These are phyloP conservation scores for Cercospora citrullina DNA, from an alignment of 2,329 filamentous ascomycete genomes.

Conservation along the genomic window DNA sequence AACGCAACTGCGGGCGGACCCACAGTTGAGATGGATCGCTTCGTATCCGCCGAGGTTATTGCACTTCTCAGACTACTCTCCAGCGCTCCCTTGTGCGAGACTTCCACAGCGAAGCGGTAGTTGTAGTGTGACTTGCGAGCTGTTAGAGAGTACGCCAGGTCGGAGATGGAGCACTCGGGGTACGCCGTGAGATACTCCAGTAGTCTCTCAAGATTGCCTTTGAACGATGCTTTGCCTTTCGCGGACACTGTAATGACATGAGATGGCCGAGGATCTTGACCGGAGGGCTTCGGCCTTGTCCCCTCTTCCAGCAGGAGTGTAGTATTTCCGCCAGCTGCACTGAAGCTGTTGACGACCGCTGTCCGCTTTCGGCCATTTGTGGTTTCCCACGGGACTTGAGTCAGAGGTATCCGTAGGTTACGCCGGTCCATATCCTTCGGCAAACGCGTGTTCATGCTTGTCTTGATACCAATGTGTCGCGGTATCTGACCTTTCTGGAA, in stretches of 20 bases:
- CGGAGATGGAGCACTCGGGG: conserved; percentile 50
- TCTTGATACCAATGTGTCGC: conserved; percentile 68
- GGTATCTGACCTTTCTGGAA: conserved; percentile 63
- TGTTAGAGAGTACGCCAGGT: conserved; percentile 67
- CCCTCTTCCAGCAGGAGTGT: conserved; percentile 65
- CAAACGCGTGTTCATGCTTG: conserved; percentile 60
- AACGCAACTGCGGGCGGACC: conserved; percentile 39
- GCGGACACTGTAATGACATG: conserved; percentile 62
- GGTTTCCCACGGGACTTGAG: conserved; percentile 46
- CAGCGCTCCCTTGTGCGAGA: conserved; percentile 36
- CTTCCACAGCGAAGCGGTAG: conserved; percentile 40
- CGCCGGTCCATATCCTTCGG: conserved; percentile 58
- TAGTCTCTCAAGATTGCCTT: conserved; percentile 58
- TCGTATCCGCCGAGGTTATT: neutral
- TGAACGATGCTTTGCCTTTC: conserved; percentile 52
- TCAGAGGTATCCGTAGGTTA: conserved; percentile 57
- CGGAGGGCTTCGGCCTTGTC: conserved; percentile 41
- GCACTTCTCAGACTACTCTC: conserved; percentile 19
- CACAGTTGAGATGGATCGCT: conserved; percentile 15
- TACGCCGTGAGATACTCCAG: conserved; percentile 57
- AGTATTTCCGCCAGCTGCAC: conserved; percentile 71
- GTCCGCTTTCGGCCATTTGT: conserved; percentile 37
- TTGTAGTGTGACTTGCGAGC: conserved; percentile 54
- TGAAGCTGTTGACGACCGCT: conserved; percentile 65
- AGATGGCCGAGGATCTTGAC: conserved; percentile 54